Evolutionary conservation across 2,329 filamentous ascomycete species (phyloP), one percentile per base, ranked within the genome.

Genomic region (Graphium sp.): DNA sequence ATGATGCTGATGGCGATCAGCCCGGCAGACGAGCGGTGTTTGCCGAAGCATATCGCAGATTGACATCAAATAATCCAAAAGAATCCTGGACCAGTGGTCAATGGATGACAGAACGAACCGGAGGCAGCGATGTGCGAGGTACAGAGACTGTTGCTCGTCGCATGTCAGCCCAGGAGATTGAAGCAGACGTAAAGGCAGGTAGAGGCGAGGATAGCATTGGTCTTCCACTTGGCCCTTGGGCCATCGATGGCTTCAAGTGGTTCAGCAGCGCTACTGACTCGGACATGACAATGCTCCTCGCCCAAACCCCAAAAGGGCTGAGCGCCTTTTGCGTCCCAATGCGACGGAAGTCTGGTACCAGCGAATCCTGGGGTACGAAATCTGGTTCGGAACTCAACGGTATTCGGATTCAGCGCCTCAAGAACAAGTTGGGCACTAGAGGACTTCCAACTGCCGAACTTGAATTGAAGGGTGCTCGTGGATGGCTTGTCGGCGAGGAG

Each of bases 21-120:
- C 26, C 35, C 4, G 35, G 43, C 2, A 44, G 55, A 35, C 48
- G 49, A 6, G 37, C 38, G 12, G 60, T 71, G 1, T 58, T 72
- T n/a, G n/a, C n/a, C n/a, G n/a, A n/a, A n/a, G n/a, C n/a, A n/a
- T n/a, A n/a, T n/a, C n/a, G n/a, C n/a, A n/a, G n/a, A n/a, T n/a
- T n/a, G n/a, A 24, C 27, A 24, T 31, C 29, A 10, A 18, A 20
- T n/a, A 24, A 31, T 20, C 29, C 29, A 10, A n/a, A n/a, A 14
- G 12, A 7, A 5, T 24, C 67, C 1, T 82, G 75, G 76, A 82
- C 74, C 1, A 76, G 66, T 22, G 75, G 75, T 0, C 76, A 82
- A 44, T 82, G 77, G 76, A 81, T 82, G 76, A 82, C 76, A 0
- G 75, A 81, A 39, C 58, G 75, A 3, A 58, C 61, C 0, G 75